These are phyloP conservation scores for Rachicladosporium sp. DNA, from an alignment of 2,329 filamentous ascomycete genomes.

Conservation along the genomic window DNA sequence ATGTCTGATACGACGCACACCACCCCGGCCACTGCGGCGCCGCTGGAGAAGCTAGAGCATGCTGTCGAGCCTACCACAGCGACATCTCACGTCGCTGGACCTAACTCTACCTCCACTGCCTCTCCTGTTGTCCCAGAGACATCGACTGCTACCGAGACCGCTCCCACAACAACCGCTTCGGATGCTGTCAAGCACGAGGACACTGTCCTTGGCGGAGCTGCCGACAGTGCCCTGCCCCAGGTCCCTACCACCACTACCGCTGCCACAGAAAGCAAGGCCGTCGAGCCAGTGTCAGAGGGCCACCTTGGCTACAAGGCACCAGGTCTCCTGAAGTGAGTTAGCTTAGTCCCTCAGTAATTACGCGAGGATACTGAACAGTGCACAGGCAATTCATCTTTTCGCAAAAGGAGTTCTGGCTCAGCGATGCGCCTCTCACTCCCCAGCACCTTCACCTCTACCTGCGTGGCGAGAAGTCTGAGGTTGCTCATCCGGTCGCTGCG, in stretches of 20 bases:
- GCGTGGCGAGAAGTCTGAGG: conserved; percentile 73
- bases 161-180: conserved; percentile 25
- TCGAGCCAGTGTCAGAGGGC: conserved; percentile 68
- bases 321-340: conserved; percentile 73
- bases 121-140: conserved; percentile 22
- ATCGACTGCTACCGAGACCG: conserved; percentile 20
- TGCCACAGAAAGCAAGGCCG: conserved; percentile 33
- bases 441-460: conserved; percentile 67
- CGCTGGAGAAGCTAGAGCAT: no score
- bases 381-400: conserved; percentile 72
- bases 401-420: conserved; percentile 73
- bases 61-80: conserved; percentile 6
- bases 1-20: no score
- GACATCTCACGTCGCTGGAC: conserved; percentile 8
- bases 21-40: no score
- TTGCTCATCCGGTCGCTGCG: conserved; percentile 66
- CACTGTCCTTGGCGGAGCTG: conserved; percentile 3
- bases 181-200: conserved; percentile 9
- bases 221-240: conserved; percentile 18
- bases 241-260: conserved; percentile 31
- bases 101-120: conserved; percentile 20
- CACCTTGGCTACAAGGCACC: conserved; percentile 80
- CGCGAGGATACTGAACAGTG: conserved; percentile 6
- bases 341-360: conserved; percentile 1
- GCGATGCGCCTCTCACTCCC: conserved; percentile 56